Evolutionary conservation across 2,329 filamentous ascomycete genomes (phyloP).

Genomic region (Sordariomycetes sp.): DNA sequence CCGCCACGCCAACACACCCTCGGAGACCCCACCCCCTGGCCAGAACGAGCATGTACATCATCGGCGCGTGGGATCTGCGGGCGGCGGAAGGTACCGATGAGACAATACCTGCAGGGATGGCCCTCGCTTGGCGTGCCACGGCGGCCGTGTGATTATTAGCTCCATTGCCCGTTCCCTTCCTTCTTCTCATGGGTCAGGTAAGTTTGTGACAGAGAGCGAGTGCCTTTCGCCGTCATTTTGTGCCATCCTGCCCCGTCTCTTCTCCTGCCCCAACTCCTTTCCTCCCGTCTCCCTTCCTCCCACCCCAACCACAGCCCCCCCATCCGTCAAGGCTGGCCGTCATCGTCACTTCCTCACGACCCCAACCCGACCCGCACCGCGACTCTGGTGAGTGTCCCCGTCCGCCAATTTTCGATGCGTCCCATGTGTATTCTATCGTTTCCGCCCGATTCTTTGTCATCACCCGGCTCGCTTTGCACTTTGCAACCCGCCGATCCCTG

Average conservation of each 20-base stretch:
- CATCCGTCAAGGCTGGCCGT: conserved; percentile 1
- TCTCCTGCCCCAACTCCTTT: conserved; percentile 4
- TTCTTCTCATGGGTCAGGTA: conserved; percentile 10
- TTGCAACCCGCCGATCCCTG: not conserved
- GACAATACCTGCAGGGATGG: conserved; percentile 3
- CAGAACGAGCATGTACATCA: conserved; percentile 1
- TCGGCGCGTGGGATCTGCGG: not conserved
- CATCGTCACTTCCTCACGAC: not conserved
- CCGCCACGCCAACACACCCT: conserved; percentile 3
- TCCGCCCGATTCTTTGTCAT: conserved; percentile 2
- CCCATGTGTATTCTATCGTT: conserved; percentile 3
- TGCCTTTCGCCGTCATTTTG: conserved; percentile 6
- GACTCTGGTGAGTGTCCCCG: conserved; percentile 2
- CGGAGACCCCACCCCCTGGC: conserved; percentile 1
- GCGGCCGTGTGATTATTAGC: conserved; percentile 2
- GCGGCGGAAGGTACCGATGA: conserved; percentile 6
- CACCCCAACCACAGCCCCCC: not conserved
- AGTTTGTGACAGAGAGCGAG: conserved; percentile 10
- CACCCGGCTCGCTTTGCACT: not conserved
- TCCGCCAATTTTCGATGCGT: not conserved
- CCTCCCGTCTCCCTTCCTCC: conserved; percentile 1
- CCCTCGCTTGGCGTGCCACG: conserved; percentile 6
- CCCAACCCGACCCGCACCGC: not conserved
- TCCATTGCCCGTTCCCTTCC: conserved; percentile 8
- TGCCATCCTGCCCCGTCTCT: conserved; percentile 6